Percentiles rank a stretch among this genome's conserved stretches.
Evolutionary conservation across 2,329 filamentous ascomycete species (phyloP).

Genomic region (Talaromyces sp.): DNA sequence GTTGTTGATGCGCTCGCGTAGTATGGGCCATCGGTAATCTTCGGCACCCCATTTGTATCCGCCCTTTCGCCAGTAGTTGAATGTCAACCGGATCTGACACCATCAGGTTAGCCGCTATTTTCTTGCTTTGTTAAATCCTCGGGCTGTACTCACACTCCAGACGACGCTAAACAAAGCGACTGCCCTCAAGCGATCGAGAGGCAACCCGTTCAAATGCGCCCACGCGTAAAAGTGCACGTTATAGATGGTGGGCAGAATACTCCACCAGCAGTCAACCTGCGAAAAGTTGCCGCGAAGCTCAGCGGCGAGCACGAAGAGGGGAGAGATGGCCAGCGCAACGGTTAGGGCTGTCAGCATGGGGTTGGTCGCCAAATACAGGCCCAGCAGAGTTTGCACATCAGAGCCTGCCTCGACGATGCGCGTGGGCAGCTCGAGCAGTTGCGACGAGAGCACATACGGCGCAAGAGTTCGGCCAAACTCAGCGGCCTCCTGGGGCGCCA

Average conservation of each 20-base stretch:
- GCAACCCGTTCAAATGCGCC: conserved; percentile 69
- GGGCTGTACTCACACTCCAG: conserved; percentile 66
- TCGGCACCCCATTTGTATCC: conserved; percentile 86
- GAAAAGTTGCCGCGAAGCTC: conserved; percentile 93
- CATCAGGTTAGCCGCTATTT: not conserved
- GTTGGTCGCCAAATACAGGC: conserved; percentile 78
- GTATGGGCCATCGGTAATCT: conserved; percentile 87
- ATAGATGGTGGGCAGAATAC: conserved; percentile 80
- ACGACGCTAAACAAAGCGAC: conserved; percentile 64
- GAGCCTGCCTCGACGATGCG: conserved; percentile 58
- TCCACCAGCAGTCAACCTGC: conserved; percentile 94
- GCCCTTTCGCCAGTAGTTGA: conserved; percentile 94
- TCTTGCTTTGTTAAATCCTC: not conserved
- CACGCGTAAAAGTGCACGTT: conserved; percentile 80
- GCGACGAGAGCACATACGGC: conserved; percentile 60
- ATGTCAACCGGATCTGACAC: conserved; percentile 70
- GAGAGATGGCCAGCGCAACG: conserved; percentile 65
- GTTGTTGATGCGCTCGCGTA: conserved; percentile 61
- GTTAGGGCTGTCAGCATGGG: conserved; percentile 73
- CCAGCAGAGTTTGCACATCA: conserved; percentile 59
- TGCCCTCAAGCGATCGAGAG: conserved; percentile 67
- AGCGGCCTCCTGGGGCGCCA: conserved; percentile 67
- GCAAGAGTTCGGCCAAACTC: conserved; percentile 70
- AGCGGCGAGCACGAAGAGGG: conserved; percentile 68
- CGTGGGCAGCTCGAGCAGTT: conserved; percentile 66